Evolutionary conservation across 352 stramenopile species (phyloP).

Genomic region (Globisporangium orthogonon): DNA sequence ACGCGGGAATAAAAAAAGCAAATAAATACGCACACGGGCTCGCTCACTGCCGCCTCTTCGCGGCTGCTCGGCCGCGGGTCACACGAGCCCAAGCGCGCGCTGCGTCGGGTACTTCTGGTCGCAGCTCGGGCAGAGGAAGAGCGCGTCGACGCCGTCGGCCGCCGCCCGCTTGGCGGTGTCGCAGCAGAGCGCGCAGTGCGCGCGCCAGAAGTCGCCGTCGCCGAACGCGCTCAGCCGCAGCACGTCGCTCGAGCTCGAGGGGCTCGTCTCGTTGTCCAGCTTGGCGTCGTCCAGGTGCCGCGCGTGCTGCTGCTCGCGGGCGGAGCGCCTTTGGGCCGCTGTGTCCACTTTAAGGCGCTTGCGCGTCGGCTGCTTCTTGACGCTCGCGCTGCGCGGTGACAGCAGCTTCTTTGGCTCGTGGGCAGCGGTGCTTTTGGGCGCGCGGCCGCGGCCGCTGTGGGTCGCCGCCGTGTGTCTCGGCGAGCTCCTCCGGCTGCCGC

Average conservation of each 20-base stretch:
- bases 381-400: conserved; percentile 3
- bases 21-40: conserved; percentile 2
- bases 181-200: conserved; percentile 59
- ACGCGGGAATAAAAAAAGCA: background rate
- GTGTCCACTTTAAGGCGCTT: background rate
- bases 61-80: conserved; percentile 1
- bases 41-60: background rate
- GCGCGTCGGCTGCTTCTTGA: background rate
- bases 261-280: conserved; percentile 28
- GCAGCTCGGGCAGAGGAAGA: conserved; percentile 64
- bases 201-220: conserved; percentile 27
- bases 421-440: conserved; percentile 15
- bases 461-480: background rate
- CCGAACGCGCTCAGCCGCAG: conserved; percentile 26
- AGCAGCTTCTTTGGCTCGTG: conserved; percentile 5
- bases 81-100: conserved; percentile 47
- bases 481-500: background rate
- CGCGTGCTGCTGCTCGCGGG: background rate
- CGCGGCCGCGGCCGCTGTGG: conserved; percentile 17
- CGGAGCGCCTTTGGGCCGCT: background rate
- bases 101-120: conserved; percentile 83
- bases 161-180: conserved; percentile 28
- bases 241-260: conserved; percentile 44
- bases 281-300: background rate
- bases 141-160: conserved; percentile 33